phyloP scores from a whole-genome alignment of 345 rosid genomes.

The Luvunga scandens region DNA sequence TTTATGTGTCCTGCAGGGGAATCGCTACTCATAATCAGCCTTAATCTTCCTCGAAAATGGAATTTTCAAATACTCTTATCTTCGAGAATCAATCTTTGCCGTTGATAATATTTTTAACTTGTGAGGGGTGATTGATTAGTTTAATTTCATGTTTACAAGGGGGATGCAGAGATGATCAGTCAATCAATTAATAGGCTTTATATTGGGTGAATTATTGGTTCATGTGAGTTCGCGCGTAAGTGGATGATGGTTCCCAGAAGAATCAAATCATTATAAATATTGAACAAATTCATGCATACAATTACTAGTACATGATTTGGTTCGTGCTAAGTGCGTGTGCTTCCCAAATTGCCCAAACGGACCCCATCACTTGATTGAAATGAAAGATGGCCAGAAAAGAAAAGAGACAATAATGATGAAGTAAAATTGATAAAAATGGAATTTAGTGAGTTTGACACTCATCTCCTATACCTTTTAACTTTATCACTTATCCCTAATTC shows the following conservation, averaged over 20 bases:
- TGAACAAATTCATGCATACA: not conserved
- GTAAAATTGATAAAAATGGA: not conserved
- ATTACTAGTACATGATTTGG: slow-evolving; percentile 6
- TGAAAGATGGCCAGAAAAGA: not conserved
- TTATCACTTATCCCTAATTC: too few species aligned
- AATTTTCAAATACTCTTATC: not conserved
- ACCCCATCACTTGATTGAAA: slow-evolving; percentile 2
- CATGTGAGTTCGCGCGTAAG: slow-evolving; percentile 30
- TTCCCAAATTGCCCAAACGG: not conserved
- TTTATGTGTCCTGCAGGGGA: slow-evolving; percentile 10
- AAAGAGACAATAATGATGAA: not conserved
- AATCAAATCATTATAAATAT: slow-evolving; percentile 21
- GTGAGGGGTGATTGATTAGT: not conserved
- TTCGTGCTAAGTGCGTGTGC: slow-evolving; percentile 1
- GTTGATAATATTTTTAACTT: too few species aligned
- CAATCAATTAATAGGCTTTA: not conserved
- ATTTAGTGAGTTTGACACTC: not conserved
- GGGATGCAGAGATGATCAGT: too few species aligned
- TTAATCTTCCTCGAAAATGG: not conserved
- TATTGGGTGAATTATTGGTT: slow-evolving; percentile 31
- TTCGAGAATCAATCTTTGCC: not conserved
- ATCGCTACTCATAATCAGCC: not conserved
- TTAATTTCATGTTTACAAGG: not conserved
- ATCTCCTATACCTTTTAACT: not conserved
- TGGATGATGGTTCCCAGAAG: slow-evolving; percentile 34